These are phyloP conservation scores for Petunia axillaris DNA, from an alignment of 257 asterid genomes.

Conservation along the genomic window DNA sequence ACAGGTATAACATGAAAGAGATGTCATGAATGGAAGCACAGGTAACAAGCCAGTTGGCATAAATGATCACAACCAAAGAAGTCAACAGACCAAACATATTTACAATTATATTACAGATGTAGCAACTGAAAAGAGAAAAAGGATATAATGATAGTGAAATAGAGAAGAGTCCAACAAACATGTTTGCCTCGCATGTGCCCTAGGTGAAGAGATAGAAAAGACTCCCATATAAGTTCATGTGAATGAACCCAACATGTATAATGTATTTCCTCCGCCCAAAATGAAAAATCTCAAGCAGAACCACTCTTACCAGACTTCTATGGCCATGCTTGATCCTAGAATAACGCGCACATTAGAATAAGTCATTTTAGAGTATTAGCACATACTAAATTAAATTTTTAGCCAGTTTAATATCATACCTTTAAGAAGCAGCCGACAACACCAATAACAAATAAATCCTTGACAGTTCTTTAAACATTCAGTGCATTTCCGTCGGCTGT, in stretches of 20 bases:
- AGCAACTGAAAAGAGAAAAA: background rate
- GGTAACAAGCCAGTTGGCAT: background rate
- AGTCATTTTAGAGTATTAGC: background rate
- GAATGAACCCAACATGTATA: background rate
- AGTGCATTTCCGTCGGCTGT: slow-evolving; percentile 37
- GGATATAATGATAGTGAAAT: background rate
- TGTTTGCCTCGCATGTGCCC: slow-evolving; percentile 38
- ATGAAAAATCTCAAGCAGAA: background rate
- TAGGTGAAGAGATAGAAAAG: background rate
- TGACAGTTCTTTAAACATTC: slow-evolving; percentile 34
- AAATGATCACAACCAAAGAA: background rate
- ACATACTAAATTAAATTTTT: background rate
- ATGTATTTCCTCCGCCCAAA: background rate
- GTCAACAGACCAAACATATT: background rate
- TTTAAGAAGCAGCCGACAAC: slow-evolving; percentile 36
- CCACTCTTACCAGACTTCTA: slow-evolving; percentile 31
- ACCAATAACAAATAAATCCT: slow-evolving; percentile 35
- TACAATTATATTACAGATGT: background rate
- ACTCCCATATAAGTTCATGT: background rate
- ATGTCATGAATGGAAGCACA: background rate
- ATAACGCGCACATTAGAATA: background rate
- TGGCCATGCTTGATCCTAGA: slow-evolving; percentile 40
- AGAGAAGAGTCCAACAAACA: slow-evolving; percentile 9
- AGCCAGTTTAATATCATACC: slow-evolving; percentile 7
- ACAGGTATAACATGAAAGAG: slow-evolving; percentile 28